These are phyloP conservation scores for Paxillus involutus DNA, from an alignment of 768 basidiomycete species.

Conservation along the genomic window DNA sequence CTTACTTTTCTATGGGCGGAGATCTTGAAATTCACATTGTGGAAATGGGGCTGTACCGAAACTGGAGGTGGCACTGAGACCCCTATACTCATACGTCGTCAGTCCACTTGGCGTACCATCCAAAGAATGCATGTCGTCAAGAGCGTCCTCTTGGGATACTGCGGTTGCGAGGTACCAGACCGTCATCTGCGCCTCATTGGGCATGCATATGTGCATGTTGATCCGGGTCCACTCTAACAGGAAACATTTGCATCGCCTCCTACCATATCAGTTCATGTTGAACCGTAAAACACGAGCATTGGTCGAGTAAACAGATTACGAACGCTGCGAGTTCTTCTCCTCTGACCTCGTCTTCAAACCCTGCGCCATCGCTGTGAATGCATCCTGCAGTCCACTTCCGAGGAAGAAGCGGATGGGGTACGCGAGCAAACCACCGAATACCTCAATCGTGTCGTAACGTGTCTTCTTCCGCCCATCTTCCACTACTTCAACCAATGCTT, in stretches of 20 bases:
- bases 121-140: too few species aligned
- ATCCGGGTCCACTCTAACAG: background rate
- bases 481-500: slow-evolving; percentile 47
- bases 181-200: too few species aligned
- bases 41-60: too few species aligned
- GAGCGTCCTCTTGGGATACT: too few species aligned
- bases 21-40: too few species aligned
- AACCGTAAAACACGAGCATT: too few species aligned
- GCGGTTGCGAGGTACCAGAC: too few species aligned
- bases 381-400: slow-evolving; percentile 39
- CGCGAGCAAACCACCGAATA: slow-evolving; percentile 56
- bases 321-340: slow-evolving; percentile 4
- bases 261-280: background rate
- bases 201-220: too few species aligned
- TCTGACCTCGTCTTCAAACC: slow-evolving; percentile 57
- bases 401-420: slow-evolving; percentile 51
- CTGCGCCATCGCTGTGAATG: slow-evolving; percentile 55
- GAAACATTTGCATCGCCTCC: background rate
- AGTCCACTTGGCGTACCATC: too few species aligned
- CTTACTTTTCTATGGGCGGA: too few species aligned
- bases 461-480: slow-evolving; percentile 48
- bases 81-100: too few species aligned
- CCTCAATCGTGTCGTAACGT: slow-evolving; percentile 63
- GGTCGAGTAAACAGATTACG: background rate
- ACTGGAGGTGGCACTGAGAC: too few species aligned